Percentiles rank a stretch among this genome's conserved stretches.
These are phyloP conservation scores for Sporormia fimetaria DNA, from an alignment of 495 filamentous ascomycete species.

Conservation along the genomic window DNA sequence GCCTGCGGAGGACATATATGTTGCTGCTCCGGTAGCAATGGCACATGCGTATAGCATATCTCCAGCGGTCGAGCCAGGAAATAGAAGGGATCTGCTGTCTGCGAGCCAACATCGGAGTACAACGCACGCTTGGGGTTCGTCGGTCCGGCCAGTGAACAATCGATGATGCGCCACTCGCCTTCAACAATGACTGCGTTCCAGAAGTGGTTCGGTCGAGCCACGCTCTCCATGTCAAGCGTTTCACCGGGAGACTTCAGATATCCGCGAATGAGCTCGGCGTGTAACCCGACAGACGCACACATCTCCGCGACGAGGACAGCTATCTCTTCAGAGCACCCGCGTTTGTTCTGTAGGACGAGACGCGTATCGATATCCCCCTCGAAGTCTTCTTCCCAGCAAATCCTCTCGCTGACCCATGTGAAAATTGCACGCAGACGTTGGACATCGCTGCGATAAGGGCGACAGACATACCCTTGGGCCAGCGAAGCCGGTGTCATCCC, in stretches of 20 bases:
- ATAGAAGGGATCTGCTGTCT: constrained; percentile 75
- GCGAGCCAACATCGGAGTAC: constrained; percentile 59
- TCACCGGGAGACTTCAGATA: constrained; percentile 89
- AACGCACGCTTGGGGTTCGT: constrained; percentile 68
- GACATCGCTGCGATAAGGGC: constrained; percentile 89
- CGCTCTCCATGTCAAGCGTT: constrained; percentile 58
- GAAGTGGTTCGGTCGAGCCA: constrained; percentile 84
- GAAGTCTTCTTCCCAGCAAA: constrained; percentile 92
- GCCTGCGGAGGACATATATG: constrained; percentile 84
- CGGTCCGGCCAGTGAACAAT: constrained; percentile 82
- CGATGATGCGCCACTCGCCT: constrained; percentile 92
- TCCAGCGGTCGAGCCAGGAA: constrained; percentile 80
- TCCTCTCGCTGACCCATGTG: constrained; percentile 89
- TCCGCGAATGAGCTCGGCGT: constrained; percentile 71
- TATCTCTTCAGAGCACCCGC: constrained; percentile 85
- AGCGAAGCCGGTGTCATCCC: constrained; percentile 74
- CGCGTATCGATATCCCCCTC: constrained; percentile 72
- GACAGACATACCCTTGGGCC: constrained; percentile 84
- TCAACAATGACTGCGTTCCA: constrained; percentile 96
- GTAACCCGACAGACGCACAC: constrained; percentile 81
- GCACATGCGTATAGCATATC: constrained; percentile 90
- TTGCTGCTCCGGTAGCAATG: constrained; percentile 71
- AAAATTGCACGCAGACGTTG: constrained; percentile 90
- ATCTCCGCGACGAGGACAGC: constrained; percentile 82
- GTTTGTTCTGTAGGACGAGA: constrained; percentile 68